Evolutionary conservation across 306 rosid species (phyloP), one percentile per base, ranked within the genome.

Genomic region (Quillaja saponaria): DNA sequence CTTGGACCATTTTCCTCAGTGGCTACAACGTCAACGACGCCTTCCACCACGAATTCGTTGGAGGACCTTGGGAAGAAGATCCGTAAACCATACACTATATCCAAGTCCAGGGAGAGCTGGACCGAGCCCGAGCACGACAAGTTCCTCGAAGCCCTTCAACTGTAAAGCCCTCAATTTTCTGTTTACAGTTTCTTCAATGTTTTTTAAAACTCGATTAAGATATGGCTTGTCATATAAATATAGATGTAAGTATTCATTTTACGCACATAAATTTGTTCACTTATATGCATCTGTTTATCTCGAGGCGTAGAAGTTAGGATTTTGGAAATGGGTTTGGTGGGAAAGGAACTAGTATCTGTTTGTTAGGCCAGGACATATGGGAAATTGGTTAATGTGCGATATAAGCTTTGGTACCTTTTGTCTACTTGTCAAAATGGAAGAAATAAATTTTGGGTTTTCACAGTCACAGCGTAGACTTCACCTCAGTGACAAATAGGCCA

Each of bases 21-120:
- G 13, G 45, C 62, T 7, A 58, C 64, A 3, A 13, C 76, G 0
- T 7, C 73, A 5, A 10, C 85, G 47, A 64, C 75, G 31, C 31
- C 61, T 2, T 67, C 82, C 13, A 54, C 78, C 35, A n/a, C 80
- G 21, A 61, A 79, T 59, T 78, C 80, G 0, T 16, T 71, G 41
- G 96, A 92, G 48, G 96, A 89, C 66, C 71, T 49, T 11, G 19
- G 74, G 6, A 89, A 86, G 95, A 92, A 92, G 83, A 76, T 84
- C 56, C 85, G 96, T 0, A 92, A 92, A 48, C 96, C 96, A 3
- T 92, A 92, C 74, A 92, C 99, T 28, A 92, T 92, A 12, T 89
- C 96, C 63, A 92, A 92, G 91, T 89, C 99, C 39, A 73, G 99
- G 55, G 99, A 92, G 82, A 92, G 92, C 84, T 92, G 95, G 96